A percentile compares a stretch with the other conserved stretches of the same genome.
phyloP scores from a whole-genome alignment of 2,329 filamentous ascomycete genomes.

The Xylariaceae sp. region DNA sequence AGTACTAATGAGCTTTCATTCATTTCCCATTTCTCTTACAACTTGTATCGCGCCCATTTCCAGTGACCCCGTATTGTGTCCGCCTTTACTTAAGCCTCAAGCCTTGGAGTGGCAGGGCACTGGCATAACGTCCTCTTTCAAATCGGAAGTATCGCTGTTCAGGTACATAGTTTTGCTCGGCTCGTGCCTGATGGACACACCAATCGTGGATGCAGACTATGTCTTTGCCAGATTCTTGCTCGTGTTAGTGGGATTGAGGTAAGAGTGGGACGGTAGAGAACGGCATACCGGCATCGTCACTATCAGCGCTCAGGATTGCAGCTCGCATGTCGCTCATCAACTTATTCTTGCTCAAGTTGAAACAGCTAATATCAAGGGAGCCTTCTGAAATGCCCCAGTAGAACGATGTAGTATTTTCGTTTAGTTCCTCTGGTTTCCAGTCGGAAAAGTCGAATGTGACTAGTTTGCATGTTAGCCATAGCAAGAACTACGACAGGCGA shows the following conservation, averaged over 20 bases:
- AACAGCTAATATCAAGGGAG: slow-evolving; percentile 17
- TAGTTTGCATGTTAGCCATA: slow-evolving; percentile 1
- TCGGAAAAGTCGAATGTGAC: slow-evolving; percentile 19
- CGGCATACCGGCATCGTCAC: slow-evolving; percentile 11
- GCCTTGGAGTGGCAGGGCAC: slow-evolving; percentile 13
- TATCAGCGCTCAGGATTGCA: slow-evolving; percentile 7
- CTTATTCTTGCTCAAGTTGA: slow-evolving; percentile 12
- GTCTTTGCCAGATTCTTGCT: slow-evolving; percentile 13
- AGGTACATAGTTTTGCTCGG: slow-evolving; percentile 6
- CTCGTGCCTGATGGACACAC: slow-evolving; percentile 13
- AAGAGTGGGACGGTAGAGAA: neutral
- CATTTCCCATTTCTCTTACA: too few species aligned
- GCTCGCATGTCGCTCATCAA: slow-evolving; percentile 13
- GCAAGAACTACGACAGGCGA: neutral
- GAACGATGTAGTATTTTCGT: slow-evolving; percentile 15
- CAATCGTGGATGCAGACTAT: slow-evolving; percentile 18
- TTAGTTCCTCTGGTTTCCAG: slow-evolving; percentile 14
- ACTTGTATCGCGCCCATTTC: too few species aligned
- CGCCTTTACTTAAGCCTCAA: neutral
- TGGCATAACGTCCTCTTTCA: slow-evolving; percentile 14
- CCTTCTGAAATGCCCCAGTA: slow-evolving; percentile 11
- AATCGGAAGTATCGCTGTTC: slow-evolving; percentile 18
- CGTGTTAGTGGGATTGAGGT: neutral
- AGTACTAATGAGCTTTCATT: too few species aligned
- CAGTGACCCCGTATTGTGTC: too few species aligned